Evolutionary conservation across 2,329 filamentous ascomycete species (phyloP).

Genomic region (Ramularia endophylla): DNA sequence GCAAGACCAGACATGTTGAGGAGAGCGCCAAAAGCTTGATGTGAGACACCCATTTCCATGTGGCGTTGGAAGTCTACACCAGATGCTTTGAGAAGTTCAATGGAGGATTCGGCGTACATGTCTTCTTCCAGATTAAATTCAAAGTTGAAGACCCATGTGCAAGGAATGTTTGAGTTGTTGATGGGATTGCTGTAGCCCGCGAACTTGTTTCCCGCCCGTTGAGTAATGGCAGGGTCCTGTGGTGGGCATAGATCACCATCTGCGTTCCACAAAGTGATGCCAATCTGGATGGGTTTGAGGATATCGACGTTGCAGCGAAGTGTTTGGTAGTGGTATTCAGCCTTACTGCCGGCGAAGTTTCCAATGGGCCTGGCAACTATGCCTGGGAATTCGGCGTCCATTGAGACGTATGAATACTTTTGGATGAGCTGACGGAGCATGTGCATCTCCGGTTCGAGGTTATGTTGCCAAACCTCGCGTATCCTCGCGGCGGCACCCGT

Average conservation of each 20-base stretch:
- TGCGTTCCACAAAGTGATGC: conserved; percentile 86
- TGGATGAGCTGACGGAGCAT: conserved; percentile 76
- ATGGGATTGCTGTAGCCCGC: conserved; percentile 33
- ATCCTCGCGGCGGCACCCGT: conserved; percentile 68
- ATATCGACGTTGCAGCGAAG: conserved; percentile 95
- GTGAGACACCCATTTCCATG: conserved; percentile 84
- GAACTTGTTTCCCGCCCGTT: conserved; percentile 30
- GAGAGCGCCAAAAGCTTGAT: conserved; percentile 78
- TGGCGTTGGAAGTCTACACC: conserved; percentile 88
- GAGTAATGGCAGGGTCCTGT: conserved; percentile 45
- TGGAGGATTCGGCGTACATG: conserved; percentile 96
- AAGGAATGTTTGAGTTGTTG: conserved; percentile 50
- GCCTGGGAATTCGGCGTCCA: conserved; percentile 99
- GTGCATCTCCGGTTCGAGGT: conserved; percentile 86
- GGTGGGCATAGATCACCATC: conserved; percentile 81
- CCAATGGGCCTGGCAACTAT: conserved; percentile 95
- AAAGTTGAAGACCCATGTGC: conserved; percentile 99
- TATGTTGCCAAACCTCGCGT: conserved; percentile 93
- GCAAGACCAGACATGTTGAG: conserved; percentile 90
- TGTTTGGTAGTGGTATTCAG: conserved; percentile 98
- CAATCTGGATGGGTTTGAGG: conserved; percentile 95
- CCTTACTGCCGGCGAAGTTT: conserved; percentile 78
- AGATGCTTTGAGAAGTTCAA: conserved; percentile 80
- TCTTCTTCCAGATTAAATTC: conserved; percentile 90
- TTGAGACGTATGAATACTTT: conserved; percentile 91